These are phyloP conservation scores for Pseudocercospora musae DNA, from an alignment of 2,329 filamentous ascomycete species.

Conservation along the genomic window DNA sequence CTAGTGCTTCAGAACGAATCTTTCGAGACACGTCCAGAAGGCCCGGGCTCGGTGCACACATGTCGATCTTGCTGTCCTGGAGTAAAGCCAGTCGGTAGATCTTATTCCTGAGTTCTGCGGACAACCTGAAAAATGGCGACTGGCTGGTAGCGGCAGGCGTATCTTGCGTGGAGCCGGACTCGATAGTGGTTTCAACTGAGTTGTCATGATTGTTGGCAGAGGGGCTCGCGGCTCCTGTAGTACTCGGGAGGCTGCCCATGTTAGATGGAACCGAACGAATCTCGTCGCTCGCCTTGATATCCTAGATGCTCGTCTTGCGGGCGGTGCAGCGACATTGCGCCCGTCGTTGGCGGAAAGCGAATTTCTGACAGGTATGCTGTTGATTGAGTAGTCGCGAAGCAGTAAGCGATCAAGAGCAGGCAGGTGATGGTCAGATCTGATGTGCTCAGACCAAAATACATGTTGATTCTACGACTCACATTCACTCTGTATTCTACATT, in stretches of 20 bases:
- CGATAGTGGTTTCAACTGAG: no score
- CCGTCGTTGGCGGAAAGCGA: no score
- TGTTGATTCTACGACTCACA: background rate
- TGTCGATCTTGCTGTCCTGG: background rate
- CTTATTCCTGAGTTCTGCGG: constrained; percentile 19
- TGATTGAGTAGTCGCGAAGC: background rate
- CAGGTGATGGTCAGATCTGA: background rate
- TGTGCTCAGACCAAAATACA: background rate
- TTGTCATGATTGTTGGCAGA: no score
- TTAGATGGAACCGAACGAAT: no score
- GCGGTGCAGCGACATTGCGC: no score
- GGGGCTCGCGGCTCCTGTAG: no score
- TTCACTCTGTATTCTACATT: background rate
- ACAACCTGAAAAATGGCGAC: no score
- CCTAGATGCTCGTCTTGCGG: no score
- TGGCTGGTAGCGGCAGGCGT: background rate
- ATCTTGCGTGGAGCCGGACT: background rate
- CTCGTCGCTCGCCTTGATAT: no score
- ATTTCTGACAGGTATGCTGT: no score
- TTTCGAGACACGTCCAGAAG: background rate
- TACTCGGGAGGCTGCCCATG: no score
- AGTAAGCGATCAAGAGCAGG: background rate
- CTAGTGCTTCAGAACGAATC: constrained; percentile 3
- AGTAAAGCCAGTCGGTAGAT: constrained; percentile 15
- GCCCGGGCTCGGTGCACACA: background rate